phyloP scores from a whole-genome alignment of 225 moss, liverwort and hornwort species.

The Takakia lepidozioides region DNA sequence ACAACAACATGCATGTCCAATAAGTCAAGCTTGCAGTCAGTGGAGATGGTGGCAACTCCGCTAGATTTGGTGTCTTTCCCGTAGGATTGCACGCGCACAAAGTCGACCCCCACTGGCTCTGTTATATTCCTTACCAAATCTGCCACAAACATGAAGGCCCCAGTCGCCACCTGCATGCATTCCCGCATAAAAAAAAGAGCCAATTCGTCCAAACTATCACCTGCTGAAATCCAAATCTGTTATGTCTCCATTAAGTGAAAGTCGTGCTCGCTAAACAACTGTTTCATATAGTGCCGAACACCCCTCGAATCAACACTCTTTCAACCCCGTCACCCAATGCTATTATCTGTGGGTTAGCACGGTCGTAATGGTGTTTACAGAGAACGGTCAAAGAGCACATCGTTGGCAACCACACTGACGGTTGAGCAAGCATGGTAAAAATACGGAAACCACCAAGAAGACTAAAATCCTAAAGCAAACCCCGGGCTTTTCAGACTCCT shows the following conservation, averaged over 20 bases:
- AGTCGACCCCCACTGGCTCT: constrained; percentile 53
- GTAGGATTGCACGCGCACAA: constrained; percentile 61
- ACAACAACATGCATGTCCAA: constrained; percentile 57
- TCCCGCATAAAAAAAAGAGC: too few species aligned
- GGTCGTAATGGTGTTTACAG: too few species aligned
- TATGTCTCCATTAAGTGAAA: neutral
- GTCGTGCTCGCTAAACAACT: neutral
- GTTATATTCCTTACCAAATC: constrained; percentile 50
- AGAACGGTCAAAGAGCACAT: too few species aligned
- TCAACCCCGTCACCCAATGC: too few species aligned
- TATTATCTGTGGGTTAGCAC: too few species aligned
- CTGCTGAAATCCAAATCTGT: too few species aligned
- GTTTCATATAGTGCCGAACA: neutral
- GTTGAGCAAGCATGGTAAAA: too few species aligned
- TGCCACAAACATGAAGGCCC: constrained; percentile 72
- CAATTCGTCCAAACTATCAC: neutral
- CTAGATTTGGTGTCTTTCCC: constrained; percentile 43
- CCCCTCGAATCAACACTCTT: too few species aligned
- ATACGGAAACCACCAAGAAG: too few species aligned
- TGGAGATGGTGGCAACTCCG: constrained; percentile 54
- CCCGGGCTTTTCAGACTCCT: too few species aligned
- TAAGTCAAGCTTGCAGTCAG: constrained; percentile 63
- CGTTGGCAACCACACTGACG: too few species aligned
- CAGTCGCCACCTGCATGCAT: constrained; percentile 80
- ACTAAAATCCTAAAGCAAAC: too few species aligned